Conservation (phyloP, 345 rosid species). For the Eucalyptus urophylla region DNA sequence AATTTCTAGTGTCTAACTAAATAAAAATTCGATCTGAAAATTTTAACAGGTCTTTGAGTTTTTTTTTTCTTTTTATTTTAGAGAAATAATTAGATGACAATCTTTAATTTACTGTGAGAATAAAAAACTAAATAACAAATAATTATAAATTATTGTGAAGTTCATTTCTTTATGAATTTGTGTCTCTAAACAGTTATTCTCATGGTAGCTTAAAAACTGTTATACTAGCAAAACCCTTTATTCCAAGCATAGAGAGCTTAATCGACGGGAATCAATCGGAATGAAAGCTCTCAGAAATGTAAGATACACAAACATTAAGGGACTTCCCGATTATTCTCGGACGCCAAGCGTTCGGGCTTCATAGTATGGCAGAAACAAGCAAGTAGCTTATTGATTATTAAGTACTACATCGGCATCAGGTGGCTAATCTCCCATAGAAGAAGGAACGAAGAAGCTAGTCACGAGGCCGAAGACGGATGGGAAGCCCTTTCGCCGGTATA, state of each 20-base stretch:
- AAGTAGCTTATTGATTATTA: not conserved
- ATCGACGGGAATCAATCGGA: not conserved
- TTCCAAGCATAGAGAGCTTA: not conserved
- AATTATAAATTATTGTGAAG: too few relatives aligned
- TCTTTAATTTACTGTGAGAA: too few relatives aligned
- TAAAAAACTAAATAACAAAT: too few relatives aligned
- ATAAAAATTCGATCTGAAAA: not conserved
- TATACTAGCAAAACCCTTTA: not conserved
- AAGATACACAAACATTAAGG: not conserved
- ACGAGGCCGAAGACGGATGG: not conserved
- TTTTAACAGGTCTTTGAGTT: not conserved
- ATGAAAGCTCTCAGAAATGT: not conserved
- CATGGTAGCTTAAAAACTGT: fast-evolving
- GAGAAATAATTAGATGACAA: too few relatives aligned
- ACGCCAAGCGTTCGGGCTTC: not conserved
- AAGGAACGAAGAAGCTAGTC: not conserved
- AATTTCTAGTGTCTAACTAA: not conserved
- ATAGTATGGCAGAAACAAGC: not conserved
- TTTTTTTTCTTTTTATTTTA: not conserved
- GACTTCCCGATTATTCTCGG: not conserved
- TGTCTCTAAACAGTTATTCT: too few relatives aligned
- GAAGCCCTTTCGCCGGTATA: conserved; percentile 6
- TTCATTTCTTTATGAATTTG: too few relatives aligned
- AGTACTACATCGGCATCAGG: not conserved
- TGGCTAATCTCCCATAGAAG: not conserved